These are phyloP conservation scores for Lonicera japonica DNA, from an alignment of 129 eudicot species.

Conservation along the genomic window DNA sequence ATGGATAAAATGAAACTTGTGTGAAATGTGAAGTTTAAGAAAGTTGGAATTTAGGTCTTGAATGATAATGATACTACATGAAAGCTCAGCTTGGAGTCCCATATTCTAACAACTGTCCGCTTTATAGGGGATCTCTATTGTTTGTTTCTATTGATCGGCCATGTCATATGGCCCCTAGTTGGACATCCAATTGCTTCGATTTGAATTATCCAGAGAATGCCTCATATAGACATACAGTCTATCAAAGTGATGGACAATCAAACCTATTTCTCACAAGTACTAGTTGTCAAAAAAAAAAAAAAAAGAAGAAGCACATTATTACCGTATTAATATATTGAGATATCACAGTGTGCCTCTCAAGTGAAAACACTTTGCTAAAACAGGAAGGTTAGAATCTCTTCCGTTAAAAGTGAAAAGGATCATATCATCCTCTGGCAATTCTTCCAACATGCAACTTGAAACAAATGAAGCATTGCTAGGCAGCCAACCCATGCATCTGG, in stretches of 20 bases:
- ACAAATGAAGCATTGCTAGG: conserved; percentile 8
- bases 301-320: too few species aligned
- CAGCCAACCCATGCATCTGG: conserved; percentile 11
- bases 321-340: too few species aligned
- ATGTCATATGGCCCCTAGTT: background rate
- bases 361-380: conserved; percentile 1
- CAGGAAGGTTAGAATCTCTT: conserved; percentile 36
- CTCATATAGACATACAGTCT: background rate
- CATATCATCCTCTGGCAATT: conserved; percentile 3
- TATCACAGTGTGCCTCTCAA: conserved; percentile 4
- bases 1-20: too few species aligned
- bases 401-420: conserved; percentile 14
- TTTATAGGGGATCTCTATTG: too few species aligned
- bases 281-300: too few species aligned
- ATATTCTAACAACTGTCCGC: too few species aligned
- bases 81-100: too few species aligned
- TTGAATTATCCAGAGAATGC: conserved; percentile 11
- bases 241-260: conserved; percentile 5
- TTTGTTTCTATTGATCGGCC: too few species aligned
- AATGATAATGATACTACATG: too few species aligned
- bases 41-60: too few species aligned
- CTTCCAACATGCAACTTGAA: background rate
- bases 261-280: conserved; percentile 3
- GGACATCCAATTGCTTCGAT: conserved; percentile 12
- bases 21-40: too few species aligned